Evolutionary conservation across 139 green algal species (phyloP).

Genomic region (Mesostigma viride): DNA sequence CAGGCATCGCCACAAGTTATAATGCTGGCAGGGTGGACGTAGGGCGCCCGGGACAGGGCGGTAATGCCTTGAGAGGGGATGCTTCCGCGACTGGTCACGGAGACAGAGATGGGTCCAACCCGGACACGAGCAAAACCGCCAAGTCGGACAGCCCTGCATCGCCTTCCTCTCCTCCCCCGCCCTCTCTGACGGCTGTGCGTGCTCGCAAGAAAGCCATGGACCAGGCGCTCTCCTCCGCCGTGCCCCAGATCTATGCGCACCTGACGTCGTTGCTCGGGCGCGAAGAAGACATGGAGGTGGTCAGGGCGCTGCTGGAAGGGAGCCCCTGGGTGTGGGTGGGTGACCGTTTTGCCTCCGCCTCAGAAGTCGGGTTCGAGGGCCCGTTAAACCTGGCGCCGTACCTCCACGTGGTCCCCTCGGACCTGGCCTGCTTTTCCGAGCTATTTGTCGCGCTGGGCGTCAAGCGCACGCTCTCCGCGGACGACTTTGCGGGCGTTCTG

Average conservation of each 20-base stretch:
- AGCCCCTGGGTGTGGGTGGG: conserved; percentile 54
- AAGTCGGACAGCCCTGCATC: neutral
- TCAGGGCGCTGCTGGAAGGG: conserved; percentile 35
- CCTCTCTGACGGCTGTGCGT: neutral
- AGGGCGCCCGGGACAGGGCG: no score
- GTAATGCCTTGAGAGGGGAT: no score
- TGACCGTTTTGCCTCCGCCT: conserved; percentile 46
- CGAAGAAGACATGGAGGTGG: conserved; percentile 41
- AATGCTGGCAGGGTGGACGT: no score
- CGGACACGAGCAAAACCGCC: neutral
- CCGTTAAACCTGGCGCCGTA: conserved; percentile 54
- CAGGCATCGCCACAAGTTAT: no score
- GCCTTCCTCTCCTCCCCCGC: neutral
- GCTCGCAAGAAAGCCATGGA: conserved; percentile 11
- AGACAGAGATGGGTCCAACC: no score
- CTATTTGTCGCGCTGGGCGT: conserved; percentile 52
- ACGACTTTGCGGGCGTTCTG: conserved; percentile 49
- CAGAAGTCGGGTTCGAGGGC: conserved; percentile 49
- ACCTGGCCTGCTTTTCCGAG: conserved; percentile 54
- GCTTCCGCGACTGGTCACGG: no score
- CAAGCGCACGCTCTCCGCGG: conserved; percentile 38
- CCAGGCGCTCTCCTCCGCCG: conserved; percentile 43
- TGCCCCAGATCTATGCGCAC: conserved; percentile 44
- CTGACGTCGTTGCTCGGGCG: conserved; percentile 23
- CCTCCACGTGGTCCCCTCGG: conserved; percentile 52